phyloP scores from a whole-genome alignment of 1,139 yeast genomes.

The Blastobotrys persicus region DNA sequence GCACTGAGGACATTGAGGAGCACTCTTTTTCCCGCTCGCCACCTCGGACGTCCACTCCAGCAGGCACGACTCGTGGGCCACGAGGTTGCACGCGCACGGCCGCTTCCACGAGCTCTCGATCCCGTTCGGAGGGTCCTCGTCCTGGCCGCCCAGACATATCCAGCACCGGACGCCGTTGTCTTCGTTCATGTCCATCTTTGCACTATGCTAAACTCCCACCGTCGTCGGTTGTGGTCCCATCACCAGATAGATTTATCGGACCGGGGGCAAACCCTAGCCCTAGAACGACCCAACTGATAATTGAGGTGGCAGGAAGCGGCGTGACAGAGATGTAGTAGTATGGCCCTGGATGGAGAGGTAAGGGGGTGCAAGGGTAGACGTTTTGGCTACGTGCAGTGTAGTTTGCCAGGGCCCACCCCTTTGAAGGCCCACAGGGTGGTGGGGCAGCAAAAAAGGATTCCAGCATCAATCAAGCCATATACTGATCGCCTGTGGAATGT shows the following conservation, averaged over 20 bases:
- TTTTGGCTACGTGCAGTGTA: no score
- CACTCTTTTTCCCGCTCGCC: conserved; percentile 24
- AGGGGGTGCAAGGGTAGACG: no score
- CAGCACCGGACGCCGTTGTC: conserved; percentile 37
- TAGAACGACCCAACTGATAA: no score
- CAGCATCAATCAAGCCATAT: no score
- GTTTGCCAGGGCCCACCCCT: no score
- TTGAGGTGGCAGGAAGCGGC: no score
- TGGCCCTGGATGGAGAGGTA: no score
- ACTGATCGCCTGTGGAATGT: no score
- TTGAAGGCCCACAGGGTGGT: no score
- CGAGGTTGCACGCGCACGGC: conserved; percentile 45
- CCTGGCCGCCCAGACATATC: conserved; percentile 45
- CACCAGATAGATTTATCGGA: not conserved
- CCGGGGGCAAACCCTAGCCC: no score
- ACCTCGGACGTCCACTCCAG: conserved; percentile 45
- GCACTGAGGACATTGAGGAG: conserved; percentile 47
- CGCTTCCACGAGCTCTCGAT: conserved; percentile 39
- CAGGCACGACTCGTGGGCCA: conserved; percentile 46
- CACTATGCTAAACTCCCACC: not conserved
- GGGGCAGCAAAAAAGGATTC: no score
- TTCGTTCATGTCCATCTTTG: not conserved
- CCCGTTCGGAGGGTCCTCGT: conserved; percentile 39
- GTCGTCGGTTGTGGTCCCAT: not conserved
- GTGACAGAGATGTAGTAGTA: no score